Base-by-base conservation (phyloP, 257 asterid species). In the Penstemon barbatus region DNA sequence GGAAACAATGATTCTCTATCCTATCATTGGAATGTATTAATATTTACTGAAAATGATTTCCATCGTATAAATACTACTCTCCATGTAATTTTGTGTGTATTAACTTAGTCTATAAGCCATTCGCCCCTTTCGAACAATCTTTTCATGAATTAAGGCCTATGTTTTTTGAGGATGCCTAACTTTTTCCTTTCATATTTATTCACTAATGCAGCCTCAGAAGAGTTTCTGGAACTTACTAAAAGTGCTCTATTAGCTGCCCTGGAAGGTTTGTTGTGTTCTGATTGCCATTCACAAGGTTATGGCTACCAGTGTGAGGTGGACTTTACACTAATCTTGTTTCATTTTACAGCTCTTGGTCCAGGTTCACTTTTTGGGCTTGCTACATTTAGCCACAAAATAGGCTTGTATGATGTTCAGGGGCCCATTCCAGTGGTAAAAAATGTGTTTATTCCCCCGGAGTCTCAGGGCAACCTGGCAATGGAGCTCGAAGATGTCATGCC, bases 401-500 rank as follows among this genome's bases (percentile, higher is more conserved):
- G 97, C 68, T 69, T 94, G 72, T 94, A 89, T 77, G 99, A 94
- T 83, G 97, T 91, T 69, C 97, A 94, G 77, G 99, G 99, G 42
- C 95, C 99, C 56, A 89, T 94, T 66, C 99, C 99, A 66, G 95
- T 91, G 72, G 99, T 89, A 82, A 94, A 87, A 83, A 90, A 89
- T 82, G 96, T 84, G 33, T 91, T 94, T 71, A 80, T 94, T 65
- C 96, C 92, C 48, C 90, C 96, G 15, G 99, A 92, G 68, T 71
- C 87, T 71, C 82, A 82, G 61, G 87, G 89, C 11, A 74, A 78
- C 71, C 80, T 89, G 56, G 66, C 96, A 11, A 78, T 91, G 82
- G 97, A 91, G 74, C 96, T 94, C 40, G 96, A 91, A 77, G 99
- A 94, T 82, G 96, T 90, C 72, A 90, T 90, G 97, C 99, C 99